A percentile compares a stretch with the other conserved stretches of the same genome.
Evolutionary conservation across 176 grass and related monocot genomes (phyloP).

Genomic region (Dactylis glomerata): DNA sequence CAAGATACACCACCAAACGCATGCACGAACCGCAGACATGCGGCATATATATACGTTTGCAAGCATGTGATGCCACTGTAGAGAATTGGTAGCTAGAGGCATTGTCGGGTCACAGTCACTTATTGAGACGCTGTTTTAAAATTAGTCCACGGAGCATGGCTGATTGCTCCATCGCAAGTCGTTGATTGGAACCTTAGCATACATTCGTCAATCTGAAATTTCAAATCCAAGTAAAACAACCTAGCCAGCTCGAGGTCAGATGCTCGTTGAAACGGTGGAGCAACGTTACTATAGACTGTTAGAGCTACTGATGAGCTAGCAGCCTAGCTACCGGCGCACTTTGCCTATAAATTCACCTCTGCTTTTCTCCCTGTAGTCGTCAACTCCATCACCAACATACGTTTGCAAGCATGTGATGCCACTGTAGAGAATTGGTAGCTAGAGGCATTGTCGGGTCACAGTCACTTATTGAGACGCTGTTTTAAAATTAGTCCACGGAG

Average conservation of each 20-base stretch:
- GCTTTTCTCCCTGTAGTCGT: too few species aligned
- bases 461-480: neutral
- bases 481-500: neutral
- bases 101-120: neutral
- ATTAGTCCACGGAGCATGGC: neutral
- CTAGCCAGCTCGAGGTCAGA: too few species aligned
- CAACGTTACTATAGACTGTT: too few species aligned
- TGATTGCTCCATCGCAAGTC: neutral
- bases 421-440: neutral
- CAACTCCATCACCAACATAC: neutral
- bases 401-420: neutral
- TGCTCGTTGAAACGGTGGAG: too few species aligned
- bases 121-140: neutral
- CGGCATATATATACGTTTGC: neutral
- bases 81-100: neutral
- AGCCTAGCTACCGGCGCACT: too few species aligned
- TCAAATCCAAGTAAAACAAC: too few species aligned
- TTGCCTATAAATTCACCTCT: too few species aligned
- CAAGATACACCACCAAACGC: neutral
- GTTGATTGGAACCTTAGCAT: neutral
- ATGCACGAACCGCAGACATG: neutral
- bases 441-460: neutral
- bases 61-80: neutral
- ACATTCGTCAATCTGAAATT: too few species aligned
- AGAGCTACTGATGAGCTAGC: too few species aligned